Percentiles rank a stretch among this genome's conserved stretches.
These are phyloP conservation scores for Tylopilus sp. DNA, from an alignment of 768 basidiomycete genomes.

Conservation along the genomic window DNA sequence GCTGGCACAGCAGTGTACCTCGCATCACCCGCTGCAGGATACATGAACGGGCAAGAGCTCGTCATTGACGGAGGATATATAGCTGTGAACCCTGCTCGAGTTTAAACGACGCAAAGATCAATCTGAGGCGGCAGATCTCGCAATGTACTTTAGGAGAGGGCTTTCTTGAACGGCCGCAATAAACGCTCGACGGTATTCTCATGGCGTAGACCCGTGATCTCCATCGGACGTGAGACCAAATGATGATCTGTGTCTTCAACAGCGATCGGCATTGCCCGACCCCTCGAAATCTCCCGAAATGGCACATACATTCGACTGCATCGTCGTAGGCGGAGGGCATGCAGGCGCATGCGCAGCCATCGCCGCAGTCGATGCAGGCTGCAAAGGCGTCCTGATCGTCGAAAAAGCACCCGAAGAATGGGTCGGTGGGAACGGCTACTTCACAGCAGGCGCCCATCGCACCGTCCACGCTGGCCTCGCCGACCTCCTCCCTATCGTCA, in stretches of 20 bases:
- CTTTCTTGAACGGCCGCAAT: neutral
- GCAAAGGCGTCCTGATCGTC: conserved; percentile 56
- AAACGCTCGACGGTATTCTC: neutral
- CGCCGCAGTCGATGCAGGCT: conserved; percentile 56
- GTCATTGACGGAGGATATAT: conserved; percentile 73
- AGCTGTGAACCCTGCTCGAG: conserved; percentile 64
- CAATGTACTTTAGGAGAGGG: neutral
- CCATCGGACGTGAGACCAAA: neutral
- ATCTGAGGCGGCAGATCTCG: neutral
- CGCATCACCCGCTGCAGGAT: conserved; percentile 67
- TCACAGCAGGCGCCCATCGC: conserved; percentile 67
- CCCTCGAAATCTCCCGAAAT: conserved; percentile 5
- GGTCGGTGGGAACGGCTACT: conserved; percentile 70
- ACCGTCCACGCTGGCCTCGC: conserved; percentile 49
- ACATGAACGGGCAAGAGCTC: conserved; percentile 77
- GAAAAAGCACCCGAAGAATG: conserved; percentile 64
- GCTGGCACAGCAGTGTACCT: conserved; percentile 77
- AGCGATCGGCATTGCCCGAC: neutral
- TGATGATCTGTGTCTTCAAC: neutral
- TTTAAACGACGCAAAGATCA: conserved; percentile 21
- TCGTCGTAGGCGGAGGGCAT: conserved; percentile 65
- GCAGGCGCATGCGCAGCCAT: conserved; percentile 66
- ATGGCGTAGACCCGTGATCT: neutral
- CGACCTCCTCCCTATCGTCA: conserved; percentile 55
- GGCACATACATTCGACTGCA: conserved; percentile 42